These are phyloP conservation scores for Cryptococcus sp. DNA, from an alignment of 1,284 basidiomycete genomes.

Conservation along the genomic window DNA sequence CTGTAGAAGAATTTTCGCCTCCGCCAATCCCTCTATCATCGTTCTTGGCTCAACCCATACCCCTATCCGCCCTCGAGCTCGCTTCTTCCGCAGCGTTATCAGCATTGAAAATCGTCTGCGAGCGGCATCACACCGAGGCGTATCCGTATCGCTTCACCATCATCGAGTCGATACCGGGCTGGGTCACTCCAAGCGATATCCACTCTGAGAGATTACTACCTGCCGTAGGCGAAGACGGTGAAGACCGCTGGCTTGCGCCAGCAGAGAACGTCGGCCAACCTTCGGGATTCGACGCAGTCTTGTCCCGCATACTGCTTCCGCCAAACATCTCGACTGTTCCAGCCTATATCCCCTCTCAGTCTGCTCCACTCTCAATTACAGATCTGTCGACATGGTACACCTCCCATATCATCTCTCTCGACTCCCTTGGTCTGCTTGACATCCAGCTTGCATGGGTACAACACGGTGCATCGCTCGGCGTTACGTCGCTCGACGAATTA, in stretches of 20 bases:
- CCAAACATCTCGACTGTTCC: neutral
- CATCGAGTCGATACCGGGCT: conserved; percentile 71
- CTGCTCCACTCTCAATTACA: conserved; percentile 26
- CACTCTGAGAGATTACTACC: conserved; percentile 68
- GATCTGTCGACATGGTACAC: conserved; percentile 75
- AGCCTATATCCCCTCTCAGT: neutral
- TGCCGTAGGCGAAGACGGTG: conserved; percentile 57
- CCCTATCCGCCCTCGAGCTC: conserved; percentile 64
- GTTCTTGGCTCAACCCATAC: conserved; percentile 66
- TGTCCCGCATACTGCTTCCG: neutral
- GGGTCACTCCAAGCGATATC: conserved; percentile 62
- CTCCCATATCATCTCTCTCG: conserved; percentile 63
- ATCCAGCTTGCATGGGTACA: conserved; percentile 76
- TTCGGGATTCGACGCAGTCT: neutral
- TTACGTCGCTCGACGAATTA: conserved; percentile 75
- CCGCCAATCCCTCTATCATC: conserved; percentile 62
- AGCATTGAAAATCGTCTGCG: conserved; percentile 63
- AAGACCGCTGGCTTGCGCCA: conserved; percentile 51
- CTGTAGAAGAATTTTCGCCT: conserved; percentile 2
- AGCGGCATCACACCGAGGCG: conserved; percentile 61
- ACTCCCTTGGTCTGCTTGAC: conserved; percentile 75
- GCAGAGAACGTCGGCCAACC: neutral
- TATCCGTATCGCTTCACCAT: conserved; percentile 72
- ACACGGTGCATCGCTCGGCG: conserved; percentile 76
- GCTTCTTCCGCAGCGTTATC: conserved; percentile 65